A percentile compares a stretch with the other conserved stretches of the same genome.
phyloP scores from a whole-genome alignment of 371 early-diverging fungal species.

The Parasitella parasitica region DNA sequence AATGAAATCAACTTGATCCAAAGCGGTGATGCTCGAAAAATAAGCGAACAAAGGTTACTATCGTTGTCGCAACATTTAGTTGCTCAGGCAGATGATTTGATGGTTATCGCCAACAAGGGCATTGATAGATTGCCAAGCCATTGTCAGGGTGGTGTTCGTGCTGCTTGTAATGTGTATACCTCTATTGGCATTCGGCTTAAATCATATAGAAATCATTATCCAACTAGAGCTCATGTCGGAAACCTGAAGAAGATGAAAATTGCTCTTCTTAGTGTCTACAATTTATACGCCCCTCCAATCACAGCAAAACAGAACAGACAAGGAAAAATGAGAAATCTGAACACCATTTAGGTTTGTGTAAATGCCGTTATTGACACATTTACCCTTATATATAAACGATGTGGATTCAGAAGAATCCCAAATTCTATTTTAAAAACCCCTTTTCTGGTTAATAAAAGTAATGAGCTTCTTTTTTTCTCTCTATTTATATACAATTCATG shows the following conservation, averaged over 20 bases:
- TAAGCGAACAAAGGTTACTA: constrained; percentile 25
- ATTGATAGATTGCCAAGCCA: constrained; percentile 38
- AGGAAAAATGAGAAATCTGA: constrained; percentile 21
- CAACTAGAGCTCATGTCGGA: constrained; percentile 30
- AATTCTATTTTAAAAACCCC: constrained; percentile 23
- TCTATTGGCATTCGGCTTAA: constrained; percentile 36
- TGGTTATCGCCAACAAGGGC: constrained; percentile 29
- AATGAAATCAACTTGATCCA: constrained; percentile 13
- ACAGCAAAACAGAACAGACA: not conserved
- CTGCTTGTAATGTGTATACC: constrained; percentile 54
- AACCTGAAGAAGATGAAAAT: constrained; percentile 19
- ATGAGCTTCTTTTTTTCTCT: constrained; percentile 10
- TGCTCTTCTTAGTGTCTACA: constrained; percentile 29
- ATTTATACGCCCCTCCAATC: not conserved
- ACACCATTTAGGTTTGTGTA: constrained; percentile 4
- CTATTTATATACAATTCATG: not conserved
- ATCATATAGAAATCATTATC: not conserved
- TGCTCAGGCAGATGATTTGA: constrained; percentile 25
- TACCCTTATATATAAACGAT: not conserved
- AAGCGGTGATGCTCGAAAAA: constrained; percentile 24
- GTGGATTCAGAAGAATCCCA: constrained; percentile 20
- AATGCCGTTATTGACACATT: not conserved
- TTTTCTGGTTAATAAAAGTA: constrained; percentile 15
- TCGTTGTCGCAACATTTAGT: constrained; percentile 24
- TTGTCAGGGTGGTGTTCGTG: constrained; percentile 45